A percentile compares a stretch with the other conserved stretches of the same genome.
phyloP scores from a whole-genome alignment of 129 eudicot species.

The Flaveria trinervia region DNA sequence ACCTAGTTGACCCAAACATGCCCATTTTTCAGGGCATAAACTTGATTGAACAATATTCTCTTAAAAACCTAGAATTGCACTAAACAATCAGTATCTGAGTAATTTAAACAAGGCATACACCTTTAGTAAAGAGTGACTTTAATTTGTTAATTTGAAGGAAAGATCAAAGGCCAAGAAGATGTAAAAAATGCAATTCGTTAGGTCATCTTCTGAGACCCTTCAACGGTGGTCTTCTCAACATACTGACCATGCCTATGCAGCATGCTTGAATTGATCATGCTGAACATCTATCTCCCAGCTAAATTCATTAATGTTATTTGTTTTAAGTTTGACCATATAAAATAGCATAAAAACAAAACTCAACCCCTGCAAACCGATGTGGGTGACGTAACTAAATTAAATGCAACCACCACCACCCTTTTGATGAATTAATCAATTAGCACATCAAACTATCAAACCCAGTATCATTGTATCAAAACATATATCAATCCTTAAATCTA shows the following conservation, averaged over 20 bases:
- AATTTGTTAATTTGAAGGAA: neutral
- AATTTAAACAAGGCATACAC: neutral
- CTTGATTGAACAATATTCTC: no score
- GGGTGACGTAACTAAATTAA: neutral
- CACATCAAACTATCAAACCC: neutral
- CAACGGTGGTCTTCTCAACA: neutral
- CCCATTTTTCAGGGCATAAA: no score
- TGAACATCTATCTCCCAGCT: no score
- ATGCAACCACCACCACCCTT: constrained; percentile 10
- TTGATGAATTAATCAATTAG: neutral
- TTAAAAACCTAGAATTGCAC: no score
- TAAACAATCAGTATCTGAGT: neutral
- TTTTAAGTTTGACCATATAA: neutral
- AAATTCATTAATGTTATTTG: neutral
- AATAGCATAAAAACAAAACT: neutral
- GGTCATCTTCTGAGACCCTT: neutral
- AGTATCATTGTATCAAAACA: neutral
- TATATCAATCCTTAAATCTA: neutral
- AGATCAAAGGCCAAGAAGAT: neutral
- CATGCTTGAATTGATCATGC: neutral
- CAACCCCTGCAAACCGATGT: neutral
- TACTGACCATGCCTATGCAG: neutral
- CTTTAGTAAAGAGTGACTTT: neutral
- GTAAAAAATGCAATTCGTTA: neutral
- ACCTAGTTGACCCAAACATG: no score